Base-by-base conservation (phyloP, 2,329 filamentous ascomycete species). In the Penicillium janthinellum region DNA sequence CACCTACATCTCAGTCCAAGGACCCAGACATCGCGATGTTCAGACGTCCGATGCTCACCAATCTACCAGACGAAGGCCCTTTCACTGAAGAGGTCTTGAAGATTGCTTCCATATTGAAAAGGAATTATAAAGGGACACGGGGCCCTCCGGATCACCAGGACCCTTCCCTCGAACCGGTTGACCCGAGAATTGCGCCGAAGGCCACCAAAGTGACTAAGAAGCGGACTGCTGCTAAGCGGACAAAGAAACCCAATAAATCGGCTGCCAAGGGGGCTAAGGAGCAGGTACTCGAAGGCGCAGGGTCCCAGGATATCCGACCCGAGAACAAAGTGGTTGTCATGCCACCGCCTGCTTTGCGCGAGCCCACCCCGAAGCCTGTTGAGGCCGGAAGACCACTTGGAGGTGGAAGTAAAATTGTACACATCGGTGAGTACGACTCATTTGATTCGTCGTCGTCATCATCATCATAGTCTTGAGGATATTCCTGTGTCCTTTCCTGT, bases 401-500 rank as follows among this genome's bases (percentile, higher is more conserved):
- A 34, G 39, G 20, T 22, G 42, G 10, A 53, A 12, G 51, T 14
- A 35, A 41, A 25, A 51, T n/a, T 51, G 41, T n/a, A 11, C 44
- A 20, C 25, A 41, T 54, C n/a, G 58, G 67, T 71, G 64, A 67
- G 69, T 69, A 60, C 50, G 70, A 61, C 57, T 68, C 61, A 56
- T 70, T 15, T 70, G 53, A 61, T 65, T 66, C 28, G 8, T 60
- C 17, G 60, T 71, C 17, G 25, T 28, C 25, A 61, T 62, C 14
- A 3, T 70, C 25, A 2, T 70, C 25, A 54, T 68, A 25, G 48
- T 68, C 11, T 28, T 66, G 20, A 58, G 61, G 56, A 67, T 71
- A 64, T 67, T 67, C 38, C 52, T 67, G 2, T 67, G 64, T 58
- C 63, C 67, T 11, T 71, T 67, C 41, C 61, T 68, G 53, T 70